Percentiles rank a stretch among this genome's conserved stretches.
Evolutionary conservation across 257 asterid genomes (phyloP).

Genomic region (Osmanthus fragrans): DNA sequence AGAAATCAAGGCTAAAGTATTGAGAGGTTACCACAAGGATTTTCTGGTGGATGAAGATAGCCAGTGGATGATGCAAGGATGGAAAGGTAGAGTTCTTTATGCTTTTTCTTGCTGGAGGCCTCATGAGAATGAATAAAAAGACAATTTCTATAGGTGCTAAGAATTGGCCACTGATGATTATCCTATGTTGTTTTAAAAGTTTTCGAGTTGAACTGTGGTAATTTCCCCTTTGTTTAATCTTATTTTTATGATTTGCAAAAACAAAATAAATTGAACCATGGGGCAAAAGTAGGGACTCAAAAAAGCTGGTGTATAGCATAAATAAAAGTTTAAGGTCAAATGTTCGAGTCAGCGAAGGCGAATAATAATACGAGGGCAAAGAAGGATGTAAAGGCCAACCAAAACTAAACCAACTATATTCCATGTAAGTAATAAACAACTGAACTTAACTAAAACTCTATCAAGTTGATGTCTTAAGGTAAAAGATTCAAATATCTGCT

Average conservation of each 20-base stretch:
- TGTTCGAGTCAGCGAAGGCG: no score
- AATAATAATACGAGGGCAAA: no score
- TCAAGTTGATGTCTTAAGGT: no score
- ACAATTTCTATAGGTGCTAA: background rate
- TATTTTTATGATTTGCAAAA: background rate
- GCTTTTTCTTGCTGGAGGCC: constrained; percentile 45
- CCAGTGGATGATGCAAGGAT: constrained; percentile 44
- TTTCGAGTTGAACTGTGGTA: background rate
- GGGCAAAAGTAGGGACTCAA: background rate
- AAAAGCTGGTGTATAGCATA: no score
- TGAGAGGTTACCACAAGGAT: constrained; percentile 32
- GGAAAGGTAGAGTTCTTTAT: constrained; percentile 41
- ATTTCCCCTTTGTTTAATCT: background rate
- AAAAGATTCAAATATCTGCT: no score
- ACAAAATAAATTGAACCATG: background rate
- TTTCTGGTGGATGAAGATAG: constrained; percentile 36
- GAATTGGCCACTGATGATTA: background rate
- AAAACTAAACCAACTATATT: no score
- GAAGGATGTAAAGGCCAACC: no score
- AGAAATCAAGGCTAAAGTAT: constrained; percentile 33
- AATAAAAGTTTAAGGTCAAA: no score
- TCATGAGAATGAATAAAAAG: background rate
- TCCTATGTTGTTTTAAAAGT: background rate
- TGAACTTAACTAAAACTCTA: no score
- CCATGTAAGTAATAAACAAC: no score